Evolutionary conservation across 1,284 basidiomycete genomes (phyloP).

Genomic region (Melanopsichium pennsylvanicum): DNA sequence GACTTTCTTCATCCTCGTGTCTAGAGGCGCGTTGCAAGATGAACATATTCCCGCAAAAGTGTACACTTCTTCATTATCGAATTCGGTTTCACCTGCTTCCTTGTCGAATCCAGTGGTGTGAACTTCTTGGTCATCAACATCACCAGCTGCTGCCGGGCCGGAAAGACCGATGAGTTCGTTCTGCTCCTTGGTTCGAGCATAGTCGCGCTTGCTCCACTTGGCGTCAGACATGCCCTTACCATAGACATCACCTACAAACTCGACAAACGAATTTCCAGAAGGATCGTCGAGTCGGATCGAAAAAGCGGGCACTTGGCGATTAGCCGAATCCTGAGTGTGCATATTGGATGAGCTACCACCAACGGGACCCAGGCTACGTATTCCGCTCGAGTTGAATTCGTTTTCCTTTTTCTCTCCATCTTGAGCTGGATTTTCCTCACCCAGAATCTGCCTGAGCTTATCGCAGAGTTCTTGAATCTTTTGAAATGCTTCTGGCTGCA

Average conservation of each 20-base stretch:
- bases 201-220: conserved; percentile 91
- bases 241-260: conserved; percentile 57
- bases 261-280: conserved; percentile 85
- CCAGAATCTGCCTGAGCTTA: conserved; percentile 76
- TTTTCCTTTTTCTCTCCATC: conserved; percentile 61
- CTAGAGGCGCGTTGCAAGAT: conserved; percentile 81
- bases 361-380: conserved; percentile 39
- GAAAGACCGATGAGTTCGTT: conserved; percentile 81
- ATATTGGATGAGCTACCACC: conserved; percentile 22
- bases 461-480: conserved; percentile 82
- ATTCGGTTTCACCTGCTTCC: conserved; percentile 65
- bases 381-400: conserved; percentile 47
- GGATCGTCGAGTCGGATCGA: conserved; percentile 91
- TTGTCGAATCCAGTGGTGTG: conserved; percentile 59
- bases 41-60: conserved; percentile 88
- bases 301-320: conserved; percentile 76
- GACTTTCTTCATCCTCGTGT: conserved; percentile 95
- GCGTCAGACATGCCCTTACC: conserved; percentile 75
- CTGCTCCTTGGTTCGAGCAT: conserved; percentile 82
- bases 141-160: conserved; percentile 57
- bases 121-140: conserved; percentile 65
- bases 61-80: conserved; percentile 81
- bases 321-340: conserved; percentile 50
- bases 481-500: conserved; percentile 77
- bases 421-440: conserved; percentile 69